Evolutionary conservation across 345 rosid species (phyloP).

Genomic region (Crucihimalaya himalaica): DNA sequence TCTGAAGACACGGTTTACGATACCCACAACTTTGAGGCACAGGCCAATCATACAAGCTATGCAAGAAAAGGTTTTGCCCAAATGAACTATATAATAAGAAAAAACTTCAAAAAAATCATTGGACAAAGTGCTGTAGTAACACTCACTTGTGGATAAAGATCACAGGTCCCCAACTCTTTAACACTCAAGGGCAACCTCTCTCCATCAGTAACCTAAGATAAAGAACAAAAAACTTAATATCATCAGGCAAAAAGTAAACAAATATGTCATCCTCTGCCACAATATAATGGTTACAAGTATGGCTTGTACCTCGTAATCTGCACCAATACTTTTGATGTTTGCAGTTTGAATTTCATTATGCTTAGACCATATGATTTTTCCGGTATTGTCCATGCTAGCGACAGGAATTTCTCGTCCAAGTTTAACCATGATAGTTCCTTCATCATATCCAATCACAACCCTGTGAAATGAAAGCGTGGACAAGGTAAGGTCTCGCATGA

Average conservation of each 20-base stretch:
- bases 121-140: conserved; percentile 22
- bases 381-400: conserved; percentile 99
- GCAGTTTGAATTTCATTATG: conserved; percentile 99
- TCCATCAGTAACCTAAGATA: conserved; percentile 87
- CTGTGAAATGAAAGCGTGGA: conserved; percentile 46
- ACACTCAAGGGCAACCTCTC: conserved; percentile 98
- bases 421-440: conserved; percentile 99
- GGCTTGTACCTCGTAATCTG: conserved; percentile 83
- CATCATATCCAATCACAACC: conserved; percentile 97
- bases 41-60: conserved; percentile 23
- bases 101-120: conserved; percentile 12
- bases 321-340: conserved; percentile 94
- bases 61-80: not conserved
- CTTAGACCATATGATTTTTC: conserved; percentile 99
- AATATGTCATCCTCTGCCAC: conserved; percentile 14
- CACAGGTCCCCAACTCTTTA: conserved; percentile 98
- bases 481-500: conserved; percentile 4
- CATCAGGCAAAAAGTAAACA: conserved; percentile 30
- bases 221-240: conserved; percentile 23
- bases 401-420: conserved; percentile 98
- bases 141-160: conserved; percentile 99
- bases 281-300: conserved; percentile 16
- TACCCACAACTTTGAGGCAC: conserved; percentile 10
- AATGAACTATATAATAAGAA: conserved; percentile 13
- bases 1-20: conserved; percentile 9